phyloP scores from a whole-genome alignment of 1,139 yeast species.

The Pichia sorboxylosa region DNA sequence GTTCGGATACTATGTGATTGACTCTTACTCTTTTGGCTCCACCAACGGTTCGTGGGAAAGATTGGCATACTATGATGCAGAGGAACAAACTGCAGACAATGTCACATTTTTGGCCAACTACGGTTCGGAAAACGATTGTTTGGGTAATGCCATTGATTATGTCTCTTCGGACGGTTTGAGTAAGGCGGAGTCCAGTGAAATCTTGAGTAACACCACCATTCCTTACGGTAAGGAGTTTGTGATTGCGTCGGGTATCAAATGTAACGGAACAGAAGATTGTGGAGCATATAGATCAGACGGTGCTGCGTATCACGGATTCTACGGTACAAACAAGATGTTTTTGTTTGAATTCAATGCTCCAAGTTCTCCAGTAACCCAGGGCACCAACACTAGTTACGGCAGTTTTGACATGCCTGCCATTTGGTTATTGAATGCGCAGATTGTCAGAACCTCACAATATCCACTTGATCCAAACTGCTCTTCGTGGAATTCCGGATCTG shows the following conservation, averaged over 20 bases:
- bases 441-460: conserved; percentile 72
- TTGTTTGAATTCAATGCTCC: conserved; percentile 66
- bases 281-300: conserved; percentile 64
- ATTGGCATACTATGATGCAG: conserved; percentile 33
- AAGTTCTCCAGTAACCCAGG: conserved; percentile 22
- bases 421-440: conserved; percentile 66
- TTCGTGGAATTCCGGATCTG: conserved; percentile 71
- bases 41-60: conserved; percentile 33
- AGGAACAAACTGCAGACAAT: conserved; percentile 33
- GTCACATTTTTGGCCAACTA: conserved; percentile 53
- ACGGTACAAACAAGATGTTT: conserved; percentile 55
- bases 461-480: conserved; percentile 52
- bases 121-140: conserved; percentile 41
- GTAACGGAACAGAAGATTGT: conserved; percentile 45
- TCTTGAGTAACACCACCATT: conserved; percentile 38
- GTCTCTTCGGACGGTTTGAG: conserved; percentile 35
- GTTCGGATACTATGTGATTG: conserved; percentile 49
- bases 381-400: conserved; percentile 26
- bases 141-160: conserved; percentile 54
- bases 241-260: conserved; percentile 47
- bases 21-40: conserved; percentile 24
- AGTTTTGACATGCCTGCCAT: conserved; percentile 63
- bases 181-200: conserved; percentile 32
- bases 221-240: conserved; percentile 48
- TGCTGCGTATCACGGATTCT: conserved; percentile 65